These are phyloP conservation scores for Pleurotus cornucopiae DNA, from an alignment of 768 basidiomycete genomes.

Conservation along the genomic window DNA sequence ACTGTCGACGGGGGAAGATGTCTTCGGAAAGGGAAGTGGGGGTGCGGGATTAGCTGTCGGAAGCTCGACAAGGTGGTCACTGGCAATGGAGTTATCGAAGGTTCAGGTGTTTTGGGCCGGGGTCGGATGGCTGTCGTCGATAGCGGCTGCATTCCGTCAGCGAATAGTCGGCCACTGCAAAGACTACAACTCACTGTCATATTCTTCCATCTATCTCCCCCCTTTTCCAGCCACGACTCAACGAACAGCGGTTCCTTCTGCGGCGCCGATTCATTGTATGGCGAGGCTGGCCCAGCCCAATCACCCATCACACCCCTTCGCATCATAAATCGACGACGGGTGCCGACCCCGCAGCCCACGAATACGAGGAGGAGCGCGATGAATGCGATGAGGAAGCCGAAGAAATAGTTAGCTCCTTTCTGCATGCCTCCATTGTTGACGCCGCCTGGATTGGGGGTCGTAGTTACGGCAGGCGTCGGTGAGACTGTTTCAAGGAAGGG, in stretches of 20 bases:
- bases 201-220: constrained; percentile 10
- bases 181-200: constrained; percentile 15
- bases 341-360: constrained; percentile 44
- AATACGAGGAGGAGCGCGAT: constrained; percentile 46
- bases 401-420: constrained; percentile 42
- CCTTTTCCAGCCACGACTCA: constrained; percentile 12
- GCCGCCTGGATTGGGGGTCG: not conserved
- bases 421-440: constrained; percentile 8
- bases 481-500: constrained; percentile 6
- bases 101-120: constrained; percentile 4
- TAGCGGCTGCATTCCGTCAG: constrained; percentile 16
- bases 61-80: not conserved
- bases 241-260: constrained; percentile 15
- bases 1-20: not conserved
- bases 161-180: not conserved
- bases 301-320: constrained; percentile 19
- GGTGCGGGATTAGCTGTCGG: not conserved
- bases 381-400: constrained; percentile 49
- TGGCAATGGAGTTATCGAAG: constrained; percentile 9
- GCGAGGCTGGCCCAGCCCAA: constrained; percentile 9
- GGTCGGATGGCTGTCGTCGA: constrained; percentile 16
- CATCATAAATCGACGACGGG: constrained; percentile 33
- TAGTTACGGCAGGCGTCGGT: not conserved
- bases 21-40: not conserved
- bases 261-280: constrained; percentile 9